Conservation (phyloP, 1,284 basidiomycete genomes). For the Cystobasidium slooffiae region DNA sequence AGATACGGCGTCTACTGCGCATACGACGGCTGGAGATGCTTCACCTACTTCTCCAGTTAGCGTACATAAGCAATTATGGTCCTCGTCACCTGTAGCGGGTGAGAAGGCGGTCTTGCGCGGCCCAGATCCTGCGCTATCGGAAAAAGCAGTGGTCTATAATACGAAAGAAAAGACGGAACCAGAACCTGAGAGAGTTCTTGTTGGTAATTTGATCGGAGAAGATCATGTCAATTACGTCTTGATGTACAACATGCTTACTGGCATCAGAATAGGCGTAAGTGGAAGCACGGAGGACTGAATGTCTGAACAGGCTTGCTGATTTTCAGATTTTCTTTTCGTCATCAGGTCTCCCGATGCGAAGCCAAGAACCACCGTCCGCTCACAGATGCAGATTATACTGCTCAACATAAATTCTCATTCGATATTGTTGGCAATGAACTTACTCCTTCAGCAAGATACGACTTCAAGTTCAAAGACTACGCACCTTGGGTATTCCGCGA, state of each 20-base stretch:
- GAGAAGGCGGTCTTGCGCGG: constrained; percentile 24
- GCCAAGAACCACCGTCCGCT: constrained; percentile 87
- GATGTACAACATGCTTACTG: constrained; percentile 99
- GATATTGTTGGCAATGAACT: constrained; percentile 97
- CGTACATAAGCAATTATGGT: constrained; percentile 24
- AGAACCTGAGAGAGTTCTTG: constrained; percentile 64
- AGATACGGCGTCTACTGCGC: constrained; percentile 17
- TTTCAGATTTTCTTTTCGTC: neutral
- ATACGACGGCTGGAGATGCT: neutral
- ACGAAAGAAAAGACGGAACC: constrained; percentile 14
- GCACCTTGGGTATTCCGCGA: constrained; percentile 97
- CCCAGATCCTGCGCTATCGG: neutral
- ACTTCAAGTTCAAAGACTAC: constrained; percentile 99
- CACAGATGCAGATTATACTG: constrained; percentile 82
- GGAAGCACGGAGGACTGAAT: neutral
- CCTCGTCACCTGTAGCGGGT: constrained; percentile 15
- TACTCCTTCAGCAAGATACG: constrained; percentile 92
- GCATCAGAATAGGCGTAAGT: constrained; percentile 89
- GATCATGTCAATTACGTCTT: constrained; percentile 97
- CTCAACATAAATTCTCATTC: constrained; percentile 94
- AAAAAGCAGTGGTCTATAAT: neutral
- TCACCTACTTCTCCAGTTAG: constrained; percentile 19
- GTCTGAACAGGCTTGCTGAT: neutral
- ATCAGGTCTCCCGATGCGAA: constrained; percentile 88
- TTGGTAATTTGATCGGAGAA: constrained; percentile 94